Evolutionary conservation across 495 filamentous ascomycete genomes (phyloP).

Genomic region (Bacidia gigantensis): DNA sequence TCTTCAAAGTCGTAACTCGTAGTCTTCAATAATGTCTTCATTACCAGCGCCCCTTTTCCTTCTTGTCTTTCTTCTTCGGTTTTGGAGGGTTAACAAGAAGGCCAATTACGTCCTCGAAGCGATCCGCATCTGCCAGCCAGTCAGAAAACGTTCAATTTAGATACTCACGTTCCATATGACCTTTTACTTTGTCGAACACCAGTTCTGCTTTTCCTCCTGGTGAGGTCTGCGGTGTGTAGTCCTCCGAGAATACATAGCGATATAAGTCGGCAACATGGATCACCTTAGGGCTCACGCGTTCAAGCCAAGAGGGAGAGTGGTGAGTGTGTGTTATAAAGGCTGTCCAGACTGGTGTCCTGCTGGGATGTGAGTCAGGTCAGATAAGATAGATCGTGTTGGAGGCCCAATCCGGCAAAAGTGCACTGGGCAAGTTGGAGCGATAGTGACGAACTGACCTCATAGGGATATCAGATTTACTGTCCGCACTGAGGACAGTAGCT

Average conservation of each 20-base stretch:
- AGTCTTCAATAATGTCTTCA: not conserved
- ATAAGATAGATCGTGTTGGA: no score
- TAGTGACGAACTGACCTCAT: not conserved
- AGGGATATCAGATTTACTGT: not conserved
- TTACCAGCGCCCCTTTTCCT: not conserved
- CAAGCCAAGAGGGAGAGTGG: slow-evolving; percentile 43
- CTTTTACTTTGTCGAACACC: slow-evolving; percentile 24
- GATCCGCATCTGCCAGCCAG: not conserved
- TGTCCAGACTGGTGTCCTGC: slow-evolving; percentile 54
- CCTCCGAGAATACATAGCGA: slow-evolving; percentile 46
- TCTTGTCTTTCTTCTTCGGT: not conserved
- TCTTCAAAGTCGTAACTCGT: not conserved
- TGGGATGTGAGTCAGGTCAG: no score
- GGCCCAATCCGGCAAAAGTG: no score
- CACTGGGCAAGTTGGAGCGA: no score
- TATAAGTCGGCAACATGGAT: slow-evolving; percentile 48
- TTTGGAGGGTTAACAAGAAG: not conserved
- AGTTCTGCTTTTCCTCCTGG: slow-evolving; percentile 27
- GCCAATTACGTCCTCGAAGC: not conserved
- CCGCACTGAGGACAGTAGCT: not conserved
- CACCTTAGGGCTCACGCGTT: slow-evolving; percentile 32
- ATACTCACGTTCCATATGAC: no score
- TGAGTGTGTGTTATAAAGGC: slow-evolving; percentile 56
- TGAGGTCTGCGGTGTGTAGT: slow-evolving; percentile 35
- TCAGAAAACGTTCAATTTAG: no score